phyloP scores from a whole-genome alignment of 2,329 filamentous ascomycete species.

The Chaetomium sp. region DNA sequence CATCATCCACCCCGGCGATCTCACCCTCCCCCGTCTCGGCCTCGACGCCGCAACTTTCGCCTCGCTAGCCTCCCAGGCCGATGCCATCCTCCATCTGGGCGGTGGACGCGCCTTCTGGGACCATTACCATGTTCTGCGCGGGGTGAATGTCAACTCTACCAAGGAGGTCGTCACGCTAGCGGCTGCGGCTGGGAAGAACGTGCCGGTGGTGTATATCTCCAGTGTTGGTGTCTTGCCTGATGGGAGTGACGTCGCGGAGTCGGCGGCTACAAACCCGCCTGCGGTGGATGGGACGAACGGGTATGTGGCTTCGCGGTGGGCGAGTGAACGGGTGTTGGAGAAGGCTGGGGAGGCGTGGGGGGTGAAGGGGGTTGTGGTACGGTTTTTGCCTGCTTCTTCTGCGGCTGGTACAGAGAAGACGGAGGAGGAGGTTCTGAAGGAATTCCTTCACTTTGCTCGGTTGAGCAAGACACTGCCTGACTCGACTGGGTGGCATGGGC shows the following conservation, averaged over 20 bases:
- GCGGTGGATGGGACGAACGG: conserved; percentile 20
- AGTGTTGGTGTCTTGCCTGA: not conserved
- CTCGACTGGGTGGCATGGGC: too few relatives aligned
- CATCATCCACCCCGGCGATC: not conserved
- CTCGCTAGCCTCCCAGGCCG: not conserved
- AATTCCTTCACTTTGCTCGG: too few relatives aligned
- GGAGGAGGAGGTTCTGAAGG: too few relatives aligned
- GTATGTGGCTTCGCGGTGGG: conserved; percentile 31
- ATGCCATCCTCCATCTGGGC: not conserved
- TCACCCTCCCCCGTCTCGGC: not conserved
- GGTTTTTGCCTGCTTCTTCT: too few relatives aligned
- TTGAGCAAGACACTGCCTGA: too few relatives aligned
- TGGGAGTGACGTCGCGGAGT: not conserved
- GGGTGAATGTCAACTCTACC: not conserved
- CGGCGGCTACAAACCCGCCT: not conserved
- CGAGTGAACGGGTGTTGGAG: conserved; percentile 29
- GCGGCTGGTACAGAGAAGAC: too few relatives aligned
- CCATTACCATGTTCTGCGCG: not conserved
- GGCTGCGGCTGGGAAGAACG: not conserved
- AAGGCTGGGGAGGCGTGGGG: not conserved
- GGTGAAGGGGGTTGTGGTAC: too few relatives aligned
- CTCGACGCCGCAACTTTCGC: not conserved
- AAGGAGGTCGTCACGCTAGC: not conserved
- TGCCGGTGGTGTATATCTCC: not conserved
- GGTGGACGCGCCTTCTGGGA: not conserved